Percentiles rank a stretch among this genome's conserved stretches.
These are phyloP conservation scores for Neofusicoccum laricinum DNA, from an alignment of 2,329 filamentous ascomycete genomes.

Conservation along the genomic window DNA sequence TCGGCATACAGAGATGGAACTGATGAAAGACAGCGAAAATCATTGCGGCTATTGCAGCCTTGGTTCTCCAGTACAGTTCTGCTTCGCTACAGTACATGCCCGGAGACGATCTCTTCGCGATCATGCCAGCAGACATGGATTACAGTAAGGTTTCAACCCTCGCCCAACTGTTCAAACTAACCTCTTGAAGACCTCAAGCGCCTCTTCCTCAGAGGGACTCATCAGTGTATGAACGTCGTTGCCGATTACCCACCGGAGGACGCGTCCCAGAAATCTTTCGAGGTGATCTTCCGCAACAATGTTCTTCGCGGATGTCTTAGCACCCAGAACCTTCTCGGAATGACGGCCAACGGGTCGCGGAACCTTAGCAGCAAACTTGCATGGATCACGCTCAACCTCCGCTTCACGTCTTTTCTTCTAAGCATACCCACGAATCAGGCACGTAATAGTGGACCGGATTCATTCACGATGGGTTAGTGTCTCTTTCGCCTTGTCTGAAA, in stretches of 20 bases:
- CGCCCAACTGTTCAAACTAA: not conserved
- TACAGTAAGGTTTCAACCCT: slow-evolving; percentile 14
- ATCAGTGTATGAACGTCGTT: slow-evolving; percentile 48
- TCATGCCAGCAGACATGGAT: slow-evolving; percentile 30
- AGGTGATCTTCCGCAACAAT: slow-evolving; percentile 22
- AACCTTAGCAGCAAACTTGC: slow-evolving; percentile 70
- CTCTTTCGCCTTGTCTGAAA: not conserved
- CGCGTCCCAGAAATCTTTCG: slow-evolving; percentile 68
- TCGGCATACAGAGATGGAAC: not conserved
- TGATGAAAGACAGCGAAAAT: slow-evolving; percentile 6
- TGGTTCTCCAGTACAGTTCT: slow-evolving; percentile 42
- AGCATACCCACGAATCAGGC: slow-evolving; percentile 10
- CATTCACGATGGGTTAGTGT: slow-evolving; percentile 4
- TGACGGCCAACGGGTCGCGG: slow-evolving; percentile 57
- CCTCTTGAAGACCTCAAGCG: slow-evolving; percentile 25
- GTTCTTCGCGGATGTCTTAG: slow-evolving; percentile 70
- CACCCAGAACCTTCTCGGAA: slow-evolving; percentile 75
- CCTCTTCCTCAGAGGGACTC: slow-evolving; percentile 63
- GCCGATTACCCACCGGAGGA: slow-evolving; percentile 80
- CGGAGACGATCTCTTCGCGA: slow-evolving; percentile 49
- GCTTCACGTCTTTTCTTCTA: slow-evolving; percentile 1
- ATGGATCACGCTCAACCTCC: slow-evolving; percentile 69
- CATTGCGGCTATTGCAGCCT: slow-evolving; percentile 38
- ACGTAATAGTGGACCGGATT: not conserved
- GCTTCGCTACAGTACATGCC: slow-evolving; percentile 44